Percentiles rank a stretch among this genome's conserved stretches.
phyloP scores from a whole-genome alignment of 331 rosid species.

The Phaseolus coccineus region DNA sequence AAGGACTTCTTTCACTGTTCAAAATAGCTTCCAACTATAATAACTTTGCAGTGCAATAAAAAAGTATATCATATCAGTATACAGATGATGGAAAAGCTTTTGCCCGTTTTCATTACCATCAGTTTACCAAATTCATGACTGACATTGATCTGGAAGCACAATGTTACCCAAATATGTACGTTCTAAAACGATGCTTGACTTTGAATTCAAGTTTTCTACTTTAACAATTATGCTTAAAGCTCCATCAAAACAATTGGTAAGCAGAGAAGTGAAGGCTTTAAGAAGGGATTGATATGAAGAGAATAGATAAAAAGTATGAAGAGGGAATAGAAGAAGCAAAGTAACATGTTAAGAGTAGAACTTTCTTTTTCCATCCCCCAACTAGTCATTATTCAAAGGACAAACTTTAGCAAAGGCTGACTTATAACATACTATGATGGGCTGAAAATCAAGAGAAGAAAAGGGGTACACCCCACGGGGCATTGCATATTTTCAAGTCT shows the following conservation, averaged over 20 bases:
- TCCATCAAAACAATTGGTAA: constrained; percentile 36
- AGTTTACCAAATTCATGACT: no score
- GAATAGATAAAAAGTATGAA: constrained; percentile 42
- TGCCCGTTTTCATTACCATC: neutral
- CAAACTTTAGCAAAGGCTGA: constrained; percentile 54
- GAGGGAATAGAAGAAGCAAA: constrained; percentile 43
- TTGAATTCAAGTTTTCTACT: constrained; percentile 50
- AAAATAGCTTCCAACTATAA: neutral
- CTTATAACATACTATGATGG: constrained; percentile 9
- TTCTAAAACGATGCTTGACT: constrained; percentile 50
- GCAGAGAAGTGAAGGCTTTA: constrained; percentile 36
- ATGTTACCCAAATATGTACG: constrained; percentile 6
- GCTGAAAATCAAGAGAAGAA: constrained; percentile 2
- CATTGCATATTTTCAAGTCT: constrained; percentile 40
- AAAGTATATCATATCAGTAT: neutral
- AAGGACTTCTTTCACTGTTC: constrained; percentile 4
- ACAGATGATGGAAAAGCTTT: neutral
- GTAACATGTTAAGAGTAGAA: constrained; percentile 9
- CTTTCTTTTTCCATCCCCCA: constrained; percentile 16
- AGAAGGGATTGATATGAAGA: constrained; percentile 15
- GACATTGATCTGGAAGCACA: neutral
- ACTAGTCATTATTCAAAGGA: constrained; percentile 39
- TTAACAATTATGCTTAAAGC: constrained; percentile 41
- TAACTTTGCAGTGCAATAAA: neutral
- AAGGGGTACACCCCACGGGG: constrained; percentile 22